phyloP scores from a whole-genome alignment of 345 rosid species.

The Ceriops zippeliana region DNA sequence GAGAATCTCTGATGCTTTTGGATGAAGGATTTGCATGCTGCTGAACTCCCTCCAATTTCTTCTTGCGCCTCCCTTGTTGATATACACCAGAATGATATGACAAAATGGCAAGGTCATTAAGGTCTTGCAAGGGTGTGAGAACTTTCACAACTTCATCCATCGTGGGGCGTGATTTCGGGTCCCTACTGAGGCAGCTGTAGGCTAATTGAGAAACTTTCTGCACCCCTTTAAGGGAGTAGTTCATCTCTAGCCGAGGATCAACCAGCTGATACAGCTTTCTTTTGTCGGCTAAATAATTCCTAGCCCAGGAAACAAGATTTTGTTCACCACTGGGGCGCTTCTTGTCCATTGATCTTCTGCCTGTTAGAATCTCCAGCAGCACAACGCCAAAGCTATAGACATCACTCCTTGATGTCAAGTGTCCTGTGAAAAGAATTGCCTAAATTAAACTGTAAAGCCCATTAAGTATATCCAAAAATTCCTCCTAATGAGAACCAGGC shows the following conservation, averaged over 20 bases:
- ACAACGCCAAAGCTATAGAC: conserved; percentile 36
- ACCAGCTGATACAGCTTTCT: conserved; percentile 30
- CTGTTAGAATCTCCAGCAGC: conserved; percentile 30
- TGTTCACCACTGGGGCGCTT: conserved; percentile 33
- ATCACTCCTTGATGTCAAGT: conserved; percentile 33
- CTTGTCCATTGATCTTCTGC: conserved; percentile 38
- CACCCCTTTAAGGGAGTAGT: conserved; percentile 29
- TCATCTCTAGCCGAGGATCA: conserved; percentile 31
- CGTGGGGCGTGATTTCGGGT: conserved; percentile 27
- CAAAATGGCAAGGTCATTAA: conserved; percentile 29
- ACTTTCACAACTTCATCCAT: conserved; percentile 34
- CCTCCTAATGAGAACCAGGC: too few relatives aligned
- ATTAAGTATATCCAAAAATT: too few relatives aligned
- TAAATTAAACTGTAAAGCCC: too few relatives aligned
- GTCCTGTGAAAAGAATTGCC: conserved; percentile 19
- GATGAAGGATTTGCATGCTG: conserved; percentile 31
- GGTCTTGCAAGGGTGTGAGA: conserved; percentile 29
- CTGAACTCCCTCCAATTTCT: conserved; percentile 47
- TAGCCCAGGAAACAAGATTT: conserved; percentile 32
- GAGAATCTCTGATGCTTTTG: conserved; percentile 50
- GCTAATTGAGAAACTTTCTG: conserved; percentile 33
- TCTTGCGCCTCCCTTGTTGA: conserved; percentile 67
- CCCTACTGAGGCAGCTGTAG: conserved; percentile 28
- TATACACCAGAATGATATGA: conserved; percentile 32
- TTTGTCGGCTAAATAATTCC: conserved; percentile 30